Percentiles rank a stretch among this genome's conserved stretches.
These are phyloP conservation scores for Solanum chacoense DNA, from an alignment of 305 asterid species.

Conservation along the genomic window DNA sequence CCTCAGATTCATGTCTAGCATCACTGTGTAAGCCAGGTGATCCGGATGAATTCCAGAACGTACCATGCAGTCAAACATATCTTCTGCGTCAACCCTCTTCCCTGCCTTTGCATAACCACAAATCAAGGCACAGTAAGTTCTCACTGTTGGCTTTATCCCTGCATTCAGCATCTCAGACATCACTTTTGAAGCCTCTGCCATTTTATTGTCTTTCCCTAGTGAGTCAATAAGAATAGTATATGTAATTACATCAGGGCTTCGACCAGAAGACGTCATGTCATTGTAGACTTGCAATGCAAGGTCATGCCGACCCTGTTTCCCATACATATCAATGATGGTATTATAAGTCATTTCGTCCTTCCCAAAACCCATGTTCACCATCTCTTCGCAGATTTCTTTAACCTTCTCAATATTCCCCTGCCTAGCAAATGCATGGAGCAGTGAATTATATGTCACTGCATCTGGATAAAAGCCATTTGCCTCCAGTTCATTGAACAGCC, in stretches of 20 bases:
- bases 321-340: slow-evolving; percentile 74
- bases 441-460: slow-evolving; percentile 86
- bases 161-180: slow-evolving; percentile 82
- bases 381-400: slow-evolving; percentile 55
- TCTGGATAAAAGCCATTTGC: slow-evolving; percentile 65
- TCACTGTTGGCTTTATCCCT: slow-evolving; percentile 62
- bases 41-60: slow-evolving; percentile 84
- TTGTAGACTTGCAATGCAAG: slow-evolving; percentile 55
- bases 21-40: slow-evolving; percentile 67
- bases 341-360: slow-evolving; percentile 94
- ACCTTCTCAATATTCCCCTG: slow-evolving; percentile 75
- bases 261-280: slow-evolving; percentile 61
- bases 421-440: slow-evolving; percentile 79
- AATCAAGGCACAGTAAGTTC: slow-evolving; percentile 83
- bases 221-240: slow-evolving; percentile 85
- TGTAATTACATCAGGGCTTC: slow-evolving; percentile 84
- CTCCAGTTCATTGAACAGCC: slow-evolving; percentile 58
- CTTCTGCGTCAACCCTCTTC: slow-evolving; percentile 58
- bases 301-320: slow-evolving; percentile 64
- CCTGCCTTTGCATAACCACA: slow-evolving; percentile 91
- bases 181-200: slow-evolving; percentile 67
- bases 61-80: slow-evolving; percentile 61
- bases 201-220: slow-evolving; percentile 73
- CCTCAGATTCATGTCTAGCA: slow-evolving; percentile 71
- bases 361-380: slow-evolving; percentile 69